phyloP scores from a whole-genome alignment of 1,284 basidiomycete genomes.

The Marasmius sp. region DNA sequence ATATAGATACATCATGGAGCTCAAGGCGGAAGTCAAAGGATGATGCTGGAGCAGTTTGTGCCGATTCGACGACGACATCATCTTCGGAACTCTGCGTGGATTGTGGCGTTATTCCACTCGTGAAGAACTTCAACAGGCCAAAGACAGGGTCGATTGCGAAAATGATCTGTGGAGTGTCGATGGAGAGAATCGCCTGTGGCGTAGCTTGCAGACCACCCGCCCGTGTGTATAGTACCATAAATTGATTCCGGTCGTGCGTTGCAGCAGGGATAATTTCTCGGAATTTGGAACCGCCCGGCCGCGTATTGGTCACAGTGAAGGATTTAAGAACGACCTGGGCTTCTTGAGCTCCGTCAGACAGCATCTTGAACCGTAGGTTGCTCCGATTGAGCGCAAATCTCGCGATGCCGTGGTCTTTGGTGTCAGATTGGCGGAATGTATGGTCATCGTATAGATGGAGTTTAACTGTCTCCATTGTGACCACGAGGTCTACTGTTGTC shows the following conservation, averaged over 20 bases:
- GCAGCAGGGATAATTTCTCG: constrained; percentile 95
- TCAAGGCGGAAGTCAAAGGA: constrained; percentile 78
- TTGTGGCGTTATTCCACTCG: constrained; percentile 52
- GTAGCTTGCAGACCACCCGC: constrained; percentile 59
- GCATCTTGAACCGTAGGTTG: constrained; percentile 79
- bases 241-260: constrained; percentile 87
- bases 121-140: constrained; percentile 85
- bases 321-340: constrained; percentile 88
- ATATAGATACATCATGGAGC: constrained; percentile 89
- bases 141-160: constrained; percentile 94
- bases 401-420: constrained; percentile 83
- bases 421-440: constrained; percentile 58
- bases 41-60: constrained; percentile 15
- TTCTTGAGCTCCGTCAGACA: constrained; percentile 84
- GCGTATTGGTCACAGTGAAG: constrained; percentile 89
- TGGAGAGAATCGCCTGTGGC: constrained; percentile 79
- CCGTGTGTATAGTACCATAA: constrained; percentile 90
- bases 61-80: not conserved
- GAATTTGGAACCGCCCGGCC: constrained; percentile 82
- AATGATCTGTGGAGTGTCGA: constrained; percentile 93
- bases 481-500: constrained; percentile 77
- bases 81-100: constrained; percentile 17
- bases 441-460: constrained; percentile 88
- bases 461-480: constrained; percentile 76
- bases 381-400: constrained; percentile 84